Conservation (phyloP, 1,284 basidiomycete species). For the Anthracocystis walkeri region DNA sequence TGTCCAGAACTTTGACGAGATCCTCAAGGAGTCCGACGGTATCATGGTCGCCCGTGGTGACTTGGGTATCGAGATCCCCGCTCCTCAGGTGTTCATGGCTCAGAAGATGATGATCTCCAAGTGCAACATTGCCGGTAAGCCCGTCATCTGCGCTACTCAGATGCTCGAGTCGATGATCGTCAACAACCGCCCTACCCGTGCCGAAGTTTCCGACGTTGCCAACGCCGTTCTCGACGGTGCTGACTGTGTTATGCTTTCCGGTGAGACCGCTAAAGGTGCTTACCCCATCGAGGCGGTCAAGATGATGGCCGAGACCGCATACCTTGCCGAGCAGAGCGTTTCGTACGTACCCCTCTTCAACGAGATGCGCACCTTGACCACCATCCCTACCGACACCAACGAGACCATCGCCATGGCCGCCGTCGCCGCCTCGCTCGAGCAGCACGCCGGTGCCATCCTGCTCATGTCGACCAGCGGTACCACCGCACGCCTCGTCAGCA, state of each 20-base stretch:
- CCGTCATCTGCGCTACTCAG: conserved; percentile 98
- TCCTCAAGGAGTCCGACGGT: conserved; percentile 68
- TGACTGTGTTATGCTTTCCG: conserved; percentile 69
- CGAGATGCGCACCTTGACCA: conserved; percentile 72
- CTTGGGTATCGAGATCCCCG: conserved; percentile 74
- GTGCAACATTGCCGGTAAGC: conserved; percentile 74
- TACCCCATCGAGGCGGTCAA: conserved; percentile 71
- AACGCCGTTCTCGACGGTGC: conserved; percentile 69
- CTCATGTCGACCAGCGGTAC: conserved; percentile 93
- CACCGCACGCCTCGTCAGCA: conserved; percentile 94
- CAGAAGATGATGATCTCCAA: conserved; percentile 70
- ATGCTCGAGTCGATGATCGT: conserved; percentile 87
- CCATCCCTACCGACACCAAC: conserved; percentile 66
- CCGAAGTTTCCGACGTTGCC: conserved; percentile 69
- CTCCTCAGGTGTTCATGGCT: conserved; percentile 69
- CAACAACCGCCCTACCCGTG: conserved; percentile 69
- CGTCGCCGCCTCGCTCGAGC: conserved; percentile 67
- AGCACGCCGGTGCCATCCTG: conserved; percentile 76
- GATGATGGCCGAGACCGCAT: conserved; percentile 70
- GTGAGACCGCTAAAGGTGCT: conserved; percentile 69
- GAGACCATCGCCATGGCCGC: conserved; percentile 69
- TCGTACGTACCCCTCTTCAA: conserved; percentile 68
- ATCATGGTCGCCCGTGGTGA: conserved; percentile 70
- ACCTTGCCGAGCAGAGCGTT: conserved; percentile 67
- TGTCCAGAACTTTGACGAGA: conserved; percentile 69